Conservation (phyloP, 2,329 filamentous ascomycete genomes). For the Phaeomoniella chlamydospora region DNA sequence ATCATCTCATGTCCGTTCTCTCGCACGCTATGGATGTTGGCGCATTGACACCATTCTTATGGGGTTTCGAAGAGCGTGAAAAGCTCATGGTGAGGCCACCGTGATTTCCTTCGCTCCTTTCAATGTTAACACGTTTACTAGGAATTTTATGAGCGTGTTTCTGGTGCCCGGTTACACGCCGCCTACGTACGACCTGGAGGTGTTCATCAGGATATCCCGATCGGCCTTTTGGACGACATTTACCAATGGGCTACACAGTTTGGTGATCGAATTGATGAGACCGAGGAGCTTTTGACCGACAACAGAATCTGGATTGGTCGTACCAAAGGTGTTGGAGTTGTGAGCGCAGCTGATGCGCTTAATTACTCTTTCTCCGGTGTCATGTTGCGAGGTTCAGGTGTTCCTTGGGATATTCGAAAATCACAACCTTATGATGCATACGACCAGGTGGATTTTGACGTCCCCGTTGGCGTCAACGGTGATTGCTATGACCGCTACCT, state of each 20-base stretch:
- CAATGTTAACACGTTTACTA: conserved; percentile 20
- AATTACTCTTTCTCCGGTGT: conserved; percentile 95
- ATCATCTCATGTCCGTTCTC: conserved; percentile 95
- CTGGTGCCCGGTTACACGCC: conserved; percentile 89
- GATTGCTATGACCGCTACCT: conserved; percentile 99
- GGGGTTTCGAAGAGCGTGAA: conserved; percentile 99
- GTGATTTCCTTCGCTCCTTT: conserved; percentile 2
- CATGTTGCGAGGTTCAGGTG: conserved; percentile 92
- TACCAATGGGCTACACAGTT: conserved; percentile 99
- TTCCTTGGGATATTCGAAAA: conserved; percentile 95
- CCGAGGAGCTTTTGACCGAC: conserved; percentile 94
- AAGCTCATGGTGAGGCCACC: conserved; percentile 77
- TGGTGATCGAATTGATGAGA: conserved; percentile 95
- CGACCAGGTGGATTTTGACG: conserved; percentile 93
- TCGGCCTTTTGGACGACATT: conserved; percentile 93
- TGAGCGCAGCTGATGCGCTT: conserved; percentile 82
- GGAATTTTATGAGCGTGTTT: conserved; percentile 99
- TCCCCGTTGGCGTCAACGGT: conserved; percentile 89
- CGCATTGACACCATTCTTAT: conserved; percentile 93
- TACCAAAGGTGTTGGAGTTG: conserved; percentile 80
- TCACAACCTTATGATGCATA: conserved; percentile 96
- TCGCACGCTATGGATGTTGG: conserved; percentile 99
- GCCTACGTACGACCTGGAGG: conserved; percentile 94
- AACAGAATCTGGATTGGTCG: conserved; percentile 98
- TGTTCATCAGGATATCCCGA: conserved; percentile 85